Percentiles rank a stretch among this genome's conserved stretches.
Evolutionary conservation across 768 basidiomycete genomes (phyloP).

Genomic region (Russula sp.): DNA sequence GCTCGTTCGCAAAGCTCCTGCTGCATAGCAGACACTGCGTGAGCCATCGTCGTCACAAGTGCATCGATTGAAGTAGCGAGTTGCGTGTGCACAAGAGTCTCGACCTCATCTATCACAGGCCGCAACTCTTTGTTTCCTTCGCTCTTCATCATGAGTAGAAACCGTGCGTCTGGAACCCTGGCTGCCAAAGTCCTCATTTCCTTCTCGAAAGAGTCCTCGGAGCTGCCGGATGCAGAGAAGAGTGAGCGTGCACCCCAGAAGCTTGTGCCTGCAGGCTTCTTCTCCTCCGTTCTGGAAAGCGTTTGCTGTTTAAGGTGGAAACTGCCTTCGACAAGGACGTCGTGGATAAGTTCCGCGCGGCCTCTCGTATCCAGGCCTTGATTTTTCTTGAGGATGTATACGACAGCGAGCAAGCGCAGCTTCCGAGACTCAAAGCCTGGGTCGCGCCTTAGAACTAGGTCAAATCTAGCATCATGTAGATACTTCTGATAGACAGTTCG

Average conservation of each 20-base stretch:
- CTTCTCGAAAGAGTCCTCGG: conserved; percentile 6
- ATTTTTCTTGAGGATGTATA: conserved; percentile 7
- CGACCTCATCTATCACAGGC: conserved; percentile 10
- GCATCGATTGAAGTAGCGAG: conserved; percentile 11
- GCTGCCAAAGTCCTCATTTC: conserved; percentile 18
- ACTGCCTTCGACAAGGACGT: conserved; percentile 8
- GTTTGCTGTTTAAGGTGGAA: background rate
- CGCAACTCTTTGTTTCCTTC: background rate
- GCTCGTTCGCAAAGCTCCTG: conserved; percentile 10
- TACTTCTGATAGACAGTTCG: background rate
- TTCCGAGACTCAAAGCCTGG: conserved; percentile 12
- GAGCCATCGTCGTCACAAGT: conserved; percentile 6
- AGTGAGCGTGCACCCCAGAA: background rate
- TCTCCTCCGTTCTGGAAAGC: background rate
- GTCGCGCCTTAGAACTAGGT: background rate
- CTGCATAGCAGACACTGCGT: conserved; percentile 20
- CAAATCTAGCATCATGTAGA: conserved; percentile 9
- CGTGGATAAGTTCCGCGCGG: background rate
- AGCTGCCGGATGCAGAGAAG: background rate
- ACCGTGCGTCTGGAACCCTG: conserved; percentile 7
- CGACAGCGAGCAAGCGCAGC: conserved; percentile 8
- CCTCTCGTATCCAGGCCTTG: background rate
- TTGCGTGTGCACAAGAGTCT: conserved; percentile 1
- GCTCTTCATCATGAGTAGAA: conserved; percentile 19
- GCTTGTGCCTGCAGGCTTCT: background rate